Percentiles rank a stretch among this genome's conserved stretches.
These are phyloP conservation scores for Scopulariopsis brevicaulis DNA, from an alignment of 2,329 filamentous ascomycete species.

Conservation along the genomic window DNA sequence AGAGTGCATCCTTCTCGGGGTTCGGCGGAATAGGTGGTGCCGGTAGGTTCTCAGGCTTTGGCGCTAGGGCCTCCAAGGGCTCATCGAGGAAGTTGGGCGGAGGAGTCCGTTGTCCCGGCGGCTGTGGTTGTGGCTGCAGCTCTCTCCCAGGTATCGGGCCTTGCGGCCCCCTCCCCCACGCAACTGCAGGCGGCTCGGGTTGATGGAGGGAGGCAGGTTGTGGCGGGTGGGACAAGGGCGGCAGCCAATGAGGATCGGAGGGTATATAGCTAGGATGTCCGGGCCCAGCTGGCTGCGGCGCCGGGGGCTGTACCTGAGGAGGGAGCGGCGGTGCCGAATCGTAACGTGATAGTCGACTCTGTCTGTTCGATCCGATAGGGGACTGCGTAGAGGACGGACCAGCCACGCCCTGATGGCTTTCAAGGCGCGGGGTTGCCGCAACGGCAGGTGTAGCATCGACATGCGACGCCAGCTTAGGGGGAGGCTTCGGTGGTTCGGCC, in stretches of 20 bases:
- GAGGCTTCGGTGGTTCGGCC: constrained; percentile 11
- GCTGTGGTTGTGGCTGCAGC: neutral
- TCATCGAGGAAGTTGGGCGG: constrained; percentile 46
- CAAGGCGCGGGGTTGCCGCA: neutral
- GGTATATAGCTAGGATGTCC: neutral
- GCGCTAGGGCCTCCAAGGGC: constrained; percentile 38
- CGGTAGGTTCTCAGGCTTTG: constrained; percentile 37
- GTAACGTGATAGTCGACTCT: constrained; percentile 24
- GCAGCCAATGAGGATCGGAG: neutral
- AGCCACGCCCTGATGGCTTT: neutral
- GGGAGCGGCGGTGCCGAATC: constrained; percentile 32
- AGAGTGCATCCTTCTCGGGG: constrained; percentile 83
- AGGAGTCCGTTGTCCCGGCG: constrained; percentile 21
- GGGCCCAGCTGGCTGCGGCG: neutral
- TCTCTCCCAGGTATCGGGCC: neutral
- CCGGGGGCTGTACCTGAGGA: constrained; percentile 2
- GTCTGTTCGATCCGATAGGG: neutral
- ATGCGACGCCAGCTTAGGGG: neutral
- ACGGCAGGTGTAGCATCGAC: constrained; percentile 4
- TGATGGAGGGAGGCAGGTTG: constrained; percentile 9
- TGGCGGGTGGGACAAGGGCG: neutral
- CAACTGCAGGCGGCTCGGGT: constrained; percentile 9
- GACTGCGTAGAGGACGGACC: neutral
- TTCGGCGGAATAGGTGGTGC: constrained; percentile 89
- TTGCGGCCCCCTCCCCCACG: neutral